Conservation (phyloP, 257 asterid genomes). For the Striga asiatica region DNA sequence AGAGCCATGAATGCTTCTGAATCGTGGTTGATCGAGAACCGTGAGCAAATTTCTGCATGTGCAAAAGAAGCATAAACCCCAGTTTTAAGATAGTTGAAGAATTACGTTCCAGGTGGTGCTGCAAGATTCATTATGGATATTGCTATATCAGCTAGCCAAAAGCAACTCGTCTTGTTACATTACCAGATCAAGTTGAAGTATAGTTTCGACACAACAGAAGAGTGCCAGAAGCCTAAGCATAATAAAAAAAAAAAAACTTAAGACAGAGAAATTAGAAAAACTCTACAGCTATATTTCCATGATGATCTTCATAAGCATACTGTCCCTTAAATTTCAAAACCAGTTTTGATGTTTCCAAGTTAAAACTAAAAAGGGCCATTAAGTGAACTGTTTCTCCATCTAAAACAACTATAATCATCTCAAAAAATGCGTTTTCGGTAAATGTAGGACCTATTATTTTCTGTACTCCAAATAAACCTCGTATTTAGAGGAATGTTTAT, state of each 20-base stretch:
- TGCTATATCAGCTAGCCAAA: constrained; percentile 1
- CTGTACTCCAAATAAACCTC: too few species aligned
- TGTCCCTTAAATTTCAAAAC: not conserved
- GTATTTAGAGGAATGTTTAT: too few species aligned
- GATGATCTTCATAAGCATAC: not conserved
- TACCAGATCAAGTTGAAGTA: constrained; percentile 1
- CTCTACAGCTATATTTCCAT: not conserved
- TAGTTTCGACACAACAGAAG: too few species aligned
- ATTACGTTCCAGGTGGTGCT: not conserved
- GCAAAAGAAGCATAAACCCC: constrained; percentile 19
- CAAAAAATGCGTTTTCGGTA: too few species aligned
- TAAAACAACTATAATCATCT: not conserved
- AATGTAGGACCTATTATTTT: not conserved
- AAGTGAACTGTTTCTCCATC: not conserved
- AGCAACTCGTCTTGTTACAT: not conserved
- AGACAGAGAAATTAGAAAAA: constrained; percentile 1
- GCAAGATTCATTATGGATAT: not conserved
- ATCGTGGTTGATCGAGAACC: constrained; percentile 37
- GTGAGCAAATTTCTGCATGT: constrained; percentile 65
- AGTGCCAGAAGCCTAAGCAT: not conserved
- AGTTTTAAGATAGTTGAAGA: not conserved
- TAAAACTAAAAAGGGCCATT: not conserved
- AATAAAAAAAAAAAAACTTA: not conserved
- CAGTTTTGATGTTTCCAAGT: not conserved
- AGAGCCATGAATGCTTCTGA: constrained; percentile 47